Evolutionary conservation across 1,284 basidiomycete species (phyloP), one percentile per base, ranked within the genome.

Genomic region (Sanghuangporus baumii): DNA sequence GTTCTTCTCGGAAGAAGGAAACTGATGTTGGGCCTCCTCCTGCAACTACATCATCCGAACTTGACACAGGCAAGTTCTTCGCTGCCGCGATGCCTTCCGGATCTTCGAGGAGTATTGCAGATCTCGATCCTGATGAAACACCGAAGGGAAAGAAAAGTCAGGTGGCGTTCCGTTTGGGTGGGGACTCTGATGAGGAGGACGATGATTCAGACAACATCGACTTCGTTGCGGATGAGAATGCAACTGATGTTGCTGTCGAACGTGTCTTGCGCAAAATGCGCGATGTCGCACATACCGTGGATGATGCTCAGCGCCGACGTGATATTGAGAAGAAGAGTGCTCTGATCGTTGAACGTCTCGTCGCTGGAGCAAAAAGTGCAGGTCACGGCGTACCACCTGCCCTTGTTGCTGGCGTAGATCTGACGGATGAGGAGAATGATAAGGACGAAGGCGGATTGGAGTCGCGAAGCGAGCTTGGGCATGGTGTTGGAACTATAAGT

Each of bases 311-410:
- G 62, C 73, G 78, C 60, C 67, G 73, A 58, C 86, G 85, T 68
- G 85, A 88, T 67, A 79, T 86, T 26, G 80, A 85, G 60, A 79
- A 83, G 59, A 88, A 89, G 74, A 88, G 88, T 9, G 80, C 82
- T 18, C 80, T 89, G 56, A 87, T 94, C 63, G 73, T 82, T 26
- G 85, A 86, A 26, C 82, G 92, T n/a, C 82, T 94, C 34, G 71
- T 77, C 66, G 43, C 71, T 55, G 71, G 76, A 61, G 67, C 48
- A 6, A 57, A 69, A 2, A 59, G 69, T 65, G 58, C 41, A 18
- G 46, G 36, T 18, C 51, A 48, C 5, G 16, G 31, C n/a, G 31
- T 37, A 34, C 38, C 23, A 6, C 51, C 52, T 38, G 14, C 40
- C n/a, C 48, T 36, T 3, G 20, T 60, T 23, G 26, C 48, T 50